phyloP scores from a whole-genome alignment of 163 green algal species.

The Dunaliella salina region DNA sequence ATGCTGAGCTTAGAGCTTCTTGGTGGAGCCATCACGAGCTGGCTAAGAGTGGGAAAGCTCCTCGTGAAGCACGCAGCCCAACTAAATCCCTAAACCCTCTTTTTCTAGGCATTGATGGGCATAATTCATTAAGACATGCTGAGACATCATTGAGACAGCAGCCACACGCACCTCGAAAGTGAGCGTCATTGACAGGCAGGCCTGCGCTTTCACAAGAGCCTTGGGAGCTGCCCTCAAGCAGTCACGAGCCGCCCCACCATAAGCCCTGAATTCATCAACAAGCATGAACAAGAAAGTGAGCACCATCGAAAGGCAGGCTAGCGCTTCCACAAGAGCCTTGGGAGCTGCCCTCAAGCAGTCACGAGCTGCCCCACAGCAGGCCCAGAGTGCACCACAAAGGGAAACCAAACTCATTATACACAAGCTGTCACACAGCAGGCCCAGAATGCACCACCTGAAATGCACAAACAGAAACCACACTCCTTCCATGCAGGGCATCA shows the following conservation, averaged over 20 bases:
- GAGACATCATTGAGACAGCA: no score
- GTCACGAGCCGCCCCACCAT: constrained; percentile 70
- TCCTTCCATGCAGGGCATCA: no score
- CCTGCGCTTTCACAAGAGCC: constrained; percentile 12
- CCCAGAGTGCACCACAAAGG: constrained; percentile 24
- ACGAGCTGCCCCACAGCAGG: constrained; percentile 75
- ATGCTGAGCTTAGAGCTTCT: no score
- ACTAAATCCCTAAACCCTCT: no score
- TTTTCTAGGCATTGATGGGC: no score
- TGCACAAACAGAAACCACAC: no score
- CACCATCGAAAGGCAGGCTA: neutral
- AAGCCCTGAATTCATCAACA: constrained; percentile 50
- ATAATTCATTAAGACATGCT: no score
- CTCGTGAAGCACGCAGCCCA: no score
- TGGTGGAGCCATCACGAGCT: no score
- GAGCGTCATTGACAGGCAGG: neutral
- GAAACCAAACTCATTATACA: no score
- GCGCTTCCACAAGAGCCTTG: constrained; percentile 19
- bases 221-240: constrained; percentile 58
- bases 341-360: constrained; percentile 61
- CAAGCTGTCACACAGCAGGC: constrained; percentile 78
- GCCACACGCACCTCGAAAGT: neutral
- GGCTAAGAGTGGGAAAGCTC: no score
- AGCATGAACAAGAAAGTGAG: neutral
- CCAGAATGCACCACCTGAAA: constrained; percentile 8